Evolutionary conservation across 176 grass and related monocot species (phyloP).

Genomic region (Aegilops tauschii): DNA sequence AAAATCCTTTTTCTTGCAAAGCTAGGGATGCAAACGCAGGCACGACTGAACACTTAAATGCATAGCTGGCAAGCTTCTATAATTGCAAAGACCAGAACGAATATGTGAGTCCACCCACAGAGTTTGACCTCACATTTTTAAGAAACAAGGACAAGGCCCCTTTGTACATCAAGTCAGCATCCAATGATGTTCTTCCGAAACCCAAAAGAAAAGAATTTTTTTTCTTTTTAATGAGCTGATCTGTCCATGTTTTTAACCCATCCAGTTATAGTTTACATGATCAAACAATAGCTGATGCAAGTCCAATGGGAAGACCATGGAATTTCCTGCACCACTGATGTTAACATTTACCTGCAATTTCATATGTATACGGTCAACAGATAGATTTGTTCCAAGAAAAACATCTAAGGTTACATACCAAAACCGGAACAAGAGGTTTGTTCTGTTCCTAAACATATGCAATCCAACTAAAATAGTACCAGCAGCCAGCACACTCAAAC

Average conservation of each 20-base stretch:
- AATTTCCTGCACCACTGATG: background rate
- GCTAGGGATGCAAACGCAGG: background rate
- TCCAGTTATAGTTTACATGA: too few species aligned
- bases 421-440: background rate
- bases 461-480: background rate
- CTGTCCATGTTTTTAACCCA: too few species aligned
- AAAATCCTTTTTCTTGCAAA: background rate
- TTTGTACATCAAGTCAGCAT: background rate
- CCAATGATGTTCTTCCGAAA: background rate
- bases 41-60: background rate
- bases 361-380: background rate
- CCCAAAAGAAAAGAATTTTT: background rate
- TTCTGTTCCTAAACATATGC: background rate
- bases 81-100: background rate
- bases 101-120: background rate
- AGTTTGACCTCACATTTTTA: background rate
- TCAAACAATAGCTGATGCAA: too few species aligned
- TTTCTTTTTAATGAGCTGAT: background rate
- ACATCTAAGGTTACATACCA: background rate
- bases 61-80: background rate
- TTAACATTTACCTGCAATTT: too few species aligned
- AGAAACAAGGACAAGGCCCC: background rate
- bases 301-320: background rate
- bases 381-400: background rate
- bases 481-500: background rate